Evolutionary conservation across 257 asterid species (phyloP).

Genomic region (Jasminum sambac): DNA sequence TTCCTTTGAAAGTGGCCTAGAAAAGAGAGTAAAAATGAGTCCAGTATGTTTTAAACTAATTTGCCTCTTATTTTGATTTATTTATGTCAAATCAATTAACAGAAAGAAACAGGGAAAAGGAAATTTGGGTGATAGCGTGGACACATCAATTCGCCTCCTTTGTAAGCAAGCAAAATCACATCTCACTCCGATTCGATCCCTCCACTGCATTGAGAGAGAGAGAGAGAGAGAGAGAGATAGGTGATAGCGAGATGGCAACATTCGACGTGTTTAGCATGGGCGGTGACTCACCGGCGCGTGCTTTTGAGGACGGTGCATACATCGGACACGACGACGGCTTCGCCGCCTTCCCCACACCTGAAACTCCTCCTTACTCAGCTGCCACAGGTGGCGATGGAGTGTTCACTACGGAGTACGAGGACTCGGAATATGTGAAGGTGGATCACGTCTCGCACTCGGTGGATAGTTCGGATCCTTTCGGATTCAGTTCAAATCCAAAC

Average conservation of each 20-base stretch:
- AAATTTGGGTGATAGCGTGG: background rate
- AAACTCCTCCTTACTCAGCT: conserved; percentile 35
- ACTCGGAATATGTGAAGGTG: conserved; percentile 35
- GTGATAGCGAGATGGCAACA: conserved; percentile 32
- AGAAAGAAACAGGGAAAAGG: background rate
- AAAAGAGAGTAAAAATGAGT: no score
- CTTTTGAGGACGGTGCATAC: conserved; percentile 39
- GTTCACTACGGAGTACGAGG: conserved; percentile 32
- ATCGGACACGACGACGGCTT: conserved; percentile 24
- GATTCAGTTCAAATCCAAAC: conserved; percentile 35
- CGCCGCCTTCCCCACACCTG: conserved; percentile 28
- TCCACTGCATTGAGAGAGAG: background rate
- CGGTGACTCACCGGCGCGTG: conserved; percentile 32
- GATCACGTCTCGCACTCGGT: conserved; percentile 42
- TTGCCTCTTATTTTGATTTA: no score
- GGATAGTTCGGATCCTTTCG: conserved; percentile 42
- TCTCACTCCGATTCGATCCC: conserved; percentile 12
- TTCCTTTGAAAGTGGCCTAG: no score
- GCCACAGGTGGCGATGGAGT: conserved; percentile 25
- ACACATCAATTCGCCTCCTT: background rate
- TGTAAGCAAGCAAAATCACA: background rate
- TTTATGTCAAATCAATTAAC: no score
- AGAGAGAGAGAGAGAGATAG: conserved; percentile 21
- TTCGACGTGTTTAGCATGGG: conserved; percentile 42
- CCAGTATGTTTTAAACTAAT: no score